Evolutionary conservation across 768 basidiomycete genomes (phyloP).

Genomic region (Podaxis carcinomalis): DNA sequence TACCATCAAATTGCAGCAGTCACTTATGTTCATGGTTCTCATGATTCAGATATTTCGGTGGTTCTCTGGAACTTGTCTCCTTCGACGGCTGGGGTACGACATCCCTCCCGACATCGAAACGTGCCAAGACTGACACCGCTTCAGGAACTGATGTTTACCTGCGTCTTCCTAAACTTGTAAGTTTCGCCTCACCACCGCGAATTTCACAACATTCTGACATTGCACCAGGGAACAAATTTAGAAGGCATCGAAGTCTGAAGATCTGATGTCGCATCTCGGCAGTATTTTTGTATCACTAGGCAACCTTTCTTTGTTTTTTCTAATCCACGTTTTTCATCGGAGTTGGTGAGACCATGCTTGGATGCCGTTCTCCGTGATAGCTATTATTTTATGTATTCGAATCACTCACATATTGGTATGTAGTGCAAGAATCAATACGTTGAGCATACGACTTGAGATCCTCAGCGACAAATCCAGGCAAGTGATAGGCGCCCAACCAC

Average conservation of each 20-base stretch:
- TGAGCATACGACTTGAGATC: not conserved
- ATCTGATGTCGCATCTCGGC: not conserved
- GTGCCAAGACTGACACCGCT: not conserved
- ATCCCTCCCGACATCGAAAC: not conserved
- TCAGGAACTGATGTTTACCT: conserved; percentile 81
- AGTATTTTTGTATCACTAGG: not conserved
- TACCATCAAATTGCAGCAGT: not conserved
- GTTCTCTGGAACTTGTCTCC: conserved; percentile 72
- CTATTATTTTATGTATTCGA: not conserved
- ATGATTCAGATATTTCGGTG: conserved; percentile 69
- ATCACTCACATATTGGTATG: not conserved
- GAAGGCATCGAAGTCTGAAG: conserved; percentile 79
- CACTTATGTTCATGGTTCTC: not conserved
- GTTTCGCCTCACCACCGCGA: conserved; percentile 18
- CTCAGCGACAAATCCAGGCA: not conserved
- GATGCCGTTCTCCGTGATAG: not conserved
- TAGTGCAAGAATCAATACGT: not conserved
- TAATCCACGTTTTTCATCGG: not conserved
- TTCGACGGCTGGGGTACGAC: conserved; percentile 81
- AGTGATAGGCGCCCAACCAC: not conserved
- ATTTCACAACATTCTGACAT: not conserved
- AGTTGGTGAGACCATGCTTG: not conserved
- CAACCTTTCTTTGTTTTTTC: not conserved
- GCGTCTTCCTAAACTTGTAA: conserved; percentile 74
- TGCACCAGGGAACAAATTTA: conserved; percentile 69